Percentiles rank a stretch among this genome's conserved stretches.
Conservation (phyloP, 805 yeast species). For the Ogataea populi-albae region DNA sequence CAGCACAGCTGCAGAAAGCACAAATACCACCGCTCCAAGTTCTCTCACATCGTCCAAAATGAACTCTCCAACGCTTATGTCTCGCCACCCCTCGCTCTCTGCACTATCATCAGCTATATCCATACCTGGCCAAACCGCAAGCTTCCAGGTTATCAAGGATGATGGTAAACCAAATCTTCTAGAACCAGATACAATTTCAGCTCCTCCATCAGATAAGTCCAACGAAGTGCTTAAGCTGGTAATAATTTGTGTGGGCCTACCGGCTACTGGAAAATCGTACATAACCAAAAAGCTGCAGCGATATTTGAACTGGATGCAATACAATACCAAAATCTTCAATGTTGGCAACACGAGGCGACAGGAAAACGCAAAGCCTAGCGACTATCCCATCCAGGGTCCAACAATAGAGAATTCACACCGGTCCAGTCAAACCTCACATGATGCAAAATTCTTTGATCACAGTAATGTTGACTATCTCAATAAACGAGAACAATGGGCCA, state of each 20-base stretch:
- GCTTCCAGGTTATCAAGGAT: slow-evolving; percentile 15
- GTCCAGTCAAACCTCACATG: slow-evolving; percentile 33
- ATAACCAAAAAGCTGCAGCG: slow-evolving; percentile 62
- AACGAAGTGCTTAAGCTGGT: slow-evolving; percentile 47
- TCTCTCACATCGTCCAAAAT: slow-evolving; percentile 23
- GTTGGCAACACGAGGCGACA: slow-evolving; percentile 72
- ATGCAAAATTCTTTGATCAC: slow-evolving; percentile 42
- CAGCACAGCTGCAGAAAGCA: slow-evolving; percentile 3
- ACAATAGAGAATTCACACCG: slow-evolving; percentile 17
- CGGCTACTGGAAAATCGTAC: slow-evolving; percentile 76
- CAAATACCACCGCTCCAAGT: slow-evolving; percentile 13
- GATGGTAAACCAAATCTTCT: slow-evolving; percentile 3
- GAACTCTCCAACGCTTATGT: slow-evolving; percentile 22
- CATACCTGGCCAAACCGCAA: slow-evolving; percentile 27
- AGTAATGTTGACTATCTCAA: slow-evolving; percentile 40
- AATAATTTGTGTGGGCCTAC: slow-evolving; percentile 70
- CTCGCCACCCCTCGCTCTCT: slow-evolving; percentile 21
- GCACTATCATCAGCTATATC: slow-evolving; percentile 27
- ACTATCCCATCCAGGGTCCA: slow-evolving; percentile 36
- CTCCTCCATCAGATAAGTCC: slow-evolving; percentile 12
- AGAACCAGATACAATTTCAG: slow-evolving; percentile 2
- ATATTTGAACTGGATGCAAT: slow-evolving; percentile 59
- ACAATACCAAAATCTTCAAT: slow-evolving; percentile 63
- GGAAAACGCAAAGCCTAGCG: slow-evolving; percentile 43
- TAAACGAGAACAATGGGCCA: slow-evolving; percentile 51